phyloP scores from a whole-genome alignment of 2,329 filamentous ascomycete species.

The Fusarium nygamai region DNA sequence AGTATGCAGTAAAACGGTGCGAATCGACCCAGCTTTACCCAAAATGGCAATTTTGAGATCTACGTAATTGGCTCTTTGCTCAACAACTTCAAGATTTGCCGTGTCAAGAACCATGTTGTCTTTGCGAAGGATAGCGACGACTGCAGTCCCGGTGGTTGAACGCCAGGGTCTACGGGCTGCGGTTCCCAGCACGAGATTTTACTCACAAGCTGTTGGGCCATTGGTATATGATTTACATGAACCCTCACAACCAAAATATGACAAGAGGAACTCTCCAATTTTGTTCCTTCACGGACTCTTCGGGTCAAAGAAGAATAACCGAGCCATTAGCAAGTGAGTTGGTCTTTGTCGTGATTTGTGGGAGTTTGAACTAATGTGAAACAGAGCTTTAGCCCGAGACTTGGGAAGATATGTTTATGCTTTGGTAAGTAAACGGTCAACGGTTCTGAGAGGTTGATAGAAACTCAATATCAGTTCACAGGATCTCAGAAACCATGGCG shows the following conservation, averaged over 20 bases:
- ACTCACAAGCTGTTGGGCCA: slow-evolving; percentile 41
- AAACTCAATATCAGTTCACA: slow-evolving; percentile 47
- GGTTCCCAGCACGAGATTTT: slow-evolving; percentile 20
- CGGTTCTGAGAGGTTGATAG: slow-evolving; percentile 5
- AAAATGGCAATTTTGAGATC: slow-evolving; percentile 35
- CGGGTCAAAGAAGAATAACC: slow-evolving; percentile 94
- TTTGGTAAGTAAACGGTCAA: slow-evolving; percentile 63
- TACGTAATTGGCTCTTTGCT: slow-evolving; percentile 28
- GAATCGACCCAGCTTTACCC: slow-evolving; percentile 16
- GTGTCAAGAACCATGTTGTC: slow-evolving; percentile 32
- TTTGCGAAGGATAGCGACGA: slow-evolving; percentile 18
- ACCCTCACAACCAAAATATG: slow-evolving; percentile 56
- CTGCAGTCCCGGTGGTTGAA: not conserved
- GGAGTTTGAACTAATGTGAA: not conserved
- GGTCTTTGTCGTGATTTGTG: not conserved
- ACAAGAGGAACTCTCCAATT: slow-evolving; percentile 68
- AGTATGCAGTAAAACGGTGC: slow-evolving; percentile 35
- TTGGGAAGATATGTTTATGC: slow-evolving; percentile 84
- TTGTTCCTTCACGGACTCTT: slow-evolving; percentile 93
- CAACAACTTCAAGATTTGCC: slow-evolving; percentile 10
- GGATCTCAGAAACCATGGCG: slow-evolving; percentile 94
- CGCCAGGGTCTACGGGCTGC: not conserved
- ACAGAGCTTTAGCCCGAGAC: slow-evolving; percentile 81
- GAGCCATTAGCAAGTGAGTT: slow-evolving; percentile 90
- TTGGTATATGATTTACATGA: slow-evolving; percentile 75